A percentile compares a stretch with the other conserved stretches of the same genome.
These are phyloP conservation scores for Sporothrix pseudoabietina DNA, from an alignment of 2,329 filamentous ascomycete species.

Conservation along the genomic window DNA sequence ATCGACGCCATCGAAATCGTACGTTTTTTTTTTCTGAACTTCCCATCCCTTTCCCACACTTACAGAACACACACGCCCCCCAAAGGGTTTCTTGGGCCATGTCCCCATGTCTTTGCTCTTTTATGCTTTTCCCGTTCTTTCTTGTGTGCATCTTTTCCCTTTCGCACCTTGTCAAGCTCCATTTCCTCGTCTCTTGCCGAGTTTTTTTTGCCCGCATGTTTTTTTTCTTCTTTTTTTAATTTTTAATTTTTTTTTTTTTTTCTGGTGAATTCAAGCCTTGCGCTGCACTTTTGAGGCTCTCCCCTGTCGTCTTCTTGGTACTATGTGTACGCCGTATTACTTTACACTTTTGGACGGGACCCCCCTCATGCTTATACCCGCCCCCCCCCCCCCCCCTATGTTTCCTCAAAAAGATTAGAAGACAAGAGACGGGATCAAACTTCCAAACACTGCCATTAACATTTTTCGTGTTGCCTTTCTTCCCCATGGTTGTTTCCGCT, in stretches of 20 bases:
- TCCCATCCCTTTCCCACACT: constrained; percentile 34
- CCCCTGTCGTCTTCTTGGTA: background rate
- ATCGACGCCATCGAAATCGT: constrained; percentile 38
- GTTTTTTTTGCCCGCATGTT: background rate
- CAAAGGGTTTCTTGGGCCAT: constrained; percentile 19
- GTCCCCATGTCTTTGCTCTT: constrained; percentile 10
- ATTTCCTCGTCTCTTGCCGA: background rate
- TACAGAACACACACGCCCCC: constrained; percentile 9
- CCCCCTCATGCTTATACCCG: background rate
- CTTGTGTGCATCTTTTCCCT: constrained; percentile 3
- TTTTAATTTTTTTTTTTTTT: background rate
- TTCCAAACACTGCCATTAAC: background rate
- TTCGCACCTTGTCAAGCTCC: background rate
- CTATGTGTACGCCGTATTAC: too few relatives aligned
- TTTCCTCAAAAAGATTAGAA: background rate
- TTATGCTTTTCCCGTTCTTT: constrained; percentile 25
- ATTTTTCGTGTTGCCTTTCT: background rate
- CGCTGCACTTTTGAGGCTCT: background rate
- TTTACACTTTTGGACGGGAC: background rate
- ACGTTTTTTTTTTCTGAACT: constrained; percentile 42
- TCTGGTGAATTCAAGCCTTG: background rate
- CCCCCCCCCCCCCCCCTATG: constrained; percentile 5
- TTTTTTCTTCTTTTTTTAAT: background rate
- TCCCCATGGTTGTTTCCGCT: background rate
- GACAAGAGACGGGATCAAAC: constrained; percentile 21